A percentile compares a stretch with the other conserved stretches of the same genome.
phyloP scores from a whole-genome alignment of 2,329 filamentous ascomycete genomes.

The Aspergillus texensis region DNA sequence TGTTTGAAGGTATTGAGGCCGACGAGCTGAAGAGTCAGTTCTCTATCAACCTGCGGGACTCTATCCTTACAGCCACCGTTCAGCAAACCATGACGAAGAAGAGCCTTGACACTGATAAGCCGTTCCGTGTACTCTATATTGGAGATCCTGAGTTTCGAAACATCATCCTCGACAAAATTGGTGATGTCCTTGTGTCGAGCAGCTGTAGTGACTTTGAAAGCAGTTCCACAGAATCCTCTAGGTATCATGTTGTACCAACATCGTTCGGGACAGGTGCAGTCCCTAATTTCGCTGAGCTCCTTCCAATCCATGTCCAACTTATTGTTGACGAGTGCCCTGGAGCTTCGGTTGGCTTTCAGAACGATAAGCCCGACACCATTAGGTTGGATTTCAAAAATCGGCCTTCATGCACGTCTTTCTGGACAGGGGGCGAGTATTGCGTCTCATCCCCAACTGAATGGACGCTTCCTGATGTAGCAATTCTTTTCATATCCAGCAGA shows the following conservation, averaged over 20 bases:
- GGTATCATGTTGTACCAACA: constrained; percentile 52
- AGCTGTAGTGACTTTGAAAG: constrained; percentile 34
- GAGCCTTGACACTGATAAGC: constrained; percentile 43
- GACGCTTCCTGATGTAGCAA: constrained; percentile 49
- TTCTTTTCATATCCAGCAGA: constrained; percentile 45
- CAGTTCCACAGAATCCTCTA: constrained; percentile 44
- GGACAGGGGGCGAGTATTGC: constrained; percentile 40
- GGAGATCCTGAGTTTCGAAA: constrained; percentile 43
- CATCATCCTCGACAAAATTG: constrained; percentile 51
- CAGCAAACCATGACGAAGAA: constrained; percentile 48
- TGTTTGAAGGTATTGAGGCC: constrained; percentile 36
- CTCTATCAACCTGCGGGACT: constrained; percentile 30
- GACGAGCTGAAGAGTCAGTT: constrained; percentile 32
- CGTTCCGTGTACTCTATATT: constrained; percentile 49
- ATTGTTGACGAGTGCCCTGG: constrained; percentile 51
- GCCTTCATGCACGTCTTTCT: constrained; percentile 39
- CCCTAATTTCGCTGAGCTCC: constrained; percentile 52
- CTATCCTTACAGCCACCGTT: constrained; percentile 42
- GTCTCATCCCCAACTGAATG: constrained; percentile 45
- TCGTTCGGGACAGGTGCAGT: constrained; percentile 49
- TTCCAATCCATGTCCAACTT: constrained; percentile 51
- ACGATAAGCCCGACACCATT: constrained; percentile 35
- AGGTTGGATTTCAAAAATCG: constrained; percentile 43
- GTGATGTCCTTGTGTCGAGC: constrained; percentile 49
- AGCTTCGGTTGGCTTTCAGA: constrained; percentile 31